A percentile compares a stretch with the other conserved stretches of the same genome.
Evolutionary conservation across 2,329 filamentous ascomycete genomes (phyloP).

Genomic region (Bipolaris bicolor): DNA sequence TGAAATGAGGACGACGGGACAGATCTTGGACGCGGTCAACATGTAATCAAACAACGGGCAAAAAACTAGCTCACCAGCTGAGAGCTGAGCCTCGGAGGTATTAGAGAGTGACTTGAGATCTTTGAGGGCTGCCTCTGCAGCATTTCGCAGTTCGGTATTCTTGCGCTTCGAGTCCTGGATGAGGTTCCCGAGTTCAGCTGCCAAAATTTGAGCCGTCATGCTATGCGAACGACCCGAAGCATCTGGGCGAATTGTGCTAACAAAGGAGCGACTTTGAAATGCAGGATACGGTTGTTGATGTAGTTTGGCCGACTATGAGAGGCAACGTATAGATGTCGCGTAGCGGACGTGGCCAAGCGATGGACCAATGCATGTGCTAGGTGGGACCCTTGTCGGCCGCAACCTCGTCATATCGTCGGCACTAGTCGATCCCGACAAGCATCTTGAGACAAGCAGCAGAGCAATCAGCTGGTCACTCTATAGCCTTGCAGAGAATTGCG

Average conservation of each 20-base stretch:
- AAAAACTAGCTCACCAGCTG: slow-evolving; percentile 62
- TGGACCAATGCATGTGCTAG: slow-evolving; percentile 13
- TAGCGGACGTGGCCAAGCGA: slow-evolving; percentile 28
- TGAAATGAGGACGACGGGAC: slow-evolving; percentile 78
- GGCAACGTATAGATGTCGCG: slow-evolving; percentile 23
- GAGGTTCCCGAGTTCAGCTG: slow-evolving; percentile 85
- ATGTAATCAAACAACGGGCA: not conserved
- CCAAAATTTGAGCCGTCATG: slow-evolving; percentile 91
- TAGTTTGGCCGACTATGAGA: slow-evolving; percentile 24
- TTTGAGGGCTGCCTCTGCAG: slow-evolving; percentile 90
- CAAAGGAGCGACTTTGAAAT: slow-evolving; percentile 10
- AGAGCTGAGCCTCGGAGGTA: slow-evolving; percentile 76
- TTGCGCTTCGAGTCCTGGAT: slow-evolving; percentile 96
- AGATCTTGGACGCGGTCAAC: slow-evolving; percentile 67
- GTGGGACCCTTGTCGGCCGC: slow-evolving; percentile 20
- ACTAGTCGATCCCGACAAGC: slow-evolving; percentile 17
- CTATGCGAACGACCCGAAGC: slow-evolving; percentile 44
- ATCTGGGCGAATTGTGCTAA: slow-evolving; percentile 30
- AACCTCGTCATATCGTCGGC: slow-evolving; percentile 22
- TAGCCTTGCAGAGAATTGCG: slow-evolving; percentile 12
- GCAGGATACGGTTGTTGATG: slow-evolving; percentile 11
- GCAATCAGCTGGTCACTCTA: slow-evolving; percentile 14
- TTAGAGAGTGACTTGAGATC: slow-evolving; percentile 80
- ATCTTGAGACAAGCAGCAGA: slow-evolving; percentile 21
- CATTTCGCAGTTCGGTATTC: slow-evolving; percentile 86